Evolutionary conservation across 805 yeast species (phyloP), one percentile per base, ranked within the genome.

Genomic region (Candida nanaspora): DNA sequence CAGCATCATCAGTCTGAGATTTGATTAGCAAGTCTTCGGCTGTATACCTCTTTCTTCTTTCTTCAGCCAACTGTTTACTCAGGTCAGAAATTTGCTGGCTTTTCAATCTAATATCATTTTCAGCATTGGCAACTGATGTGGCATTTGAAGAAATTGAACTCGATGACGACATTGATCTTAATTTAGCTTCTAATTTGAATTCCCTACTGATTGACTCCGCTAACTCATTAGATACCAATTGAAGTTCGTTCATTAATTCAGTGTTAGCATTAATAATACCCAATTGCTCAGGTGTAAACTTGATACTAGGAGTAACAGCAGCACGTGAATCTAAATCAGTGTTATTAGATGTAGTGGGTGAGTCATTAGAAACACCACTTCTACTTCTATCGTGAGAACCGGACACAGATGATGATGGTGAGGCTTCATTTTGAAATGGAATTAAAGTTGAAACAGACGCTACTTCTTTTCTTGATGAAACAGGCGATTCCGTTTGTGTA

Each of bases 161-260:
- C 9, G 25, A 27, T 9, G 20, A 16, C 9, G 40, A 37, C 13
- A 13, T 19, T 4, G 38, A 33, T 15, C 3, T 27, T 22, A 76
- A 41, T 34, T 61, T 66, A 37, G 64, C 63, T 50, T 81, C 88
- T 35, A 84, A 54, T 16, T 65, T 56, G n/a, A 82, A 65, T 55
- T 85, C 94, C 32, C 93, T 64, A 40, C 76, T 72, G 35, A 84
- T 81, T 0, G 89, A 79, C 20, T 76, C 76, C 0, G 88, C 89
- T 38, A 85, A 65, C 51, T 84, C 94, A 21, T 74, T 72, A 1
- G 89, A 80, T 1, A 85, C 80, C 20, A 82, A 52, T 44, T 80
- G 82, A 32, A 85, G 59, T 52, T 84, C 91, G 41, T 72, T 69
- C 49, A 82, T 65, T 31, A 84, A 57, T 21, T 70, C 73, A 38